These are phyloP conservation scores for Ananas comosus DNA, from an alignment of 176 grass and related monocot genomes.

Conservation along the genomic window DNA sequence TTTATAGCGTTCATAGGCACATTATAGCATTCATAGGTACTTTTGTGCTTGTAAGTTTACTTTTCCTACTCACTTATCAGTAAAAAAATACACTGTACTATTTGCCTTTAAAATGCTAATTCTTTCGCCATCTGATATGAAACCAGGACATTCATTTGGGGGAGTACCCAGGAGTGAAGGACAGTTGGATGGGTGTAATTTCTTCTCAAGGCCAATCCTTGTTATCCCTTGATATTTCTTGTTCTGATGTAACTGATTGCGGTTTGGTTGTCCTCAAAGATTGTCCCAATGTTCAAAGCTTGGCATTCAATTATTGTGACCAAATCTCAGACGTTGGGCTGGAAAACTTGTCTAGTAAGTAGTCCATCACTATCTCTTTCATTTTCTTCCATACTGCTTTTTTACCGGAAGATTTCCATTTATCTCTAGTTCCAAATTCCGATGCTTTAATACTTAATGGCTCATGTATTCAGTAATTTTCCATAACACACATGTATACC, in stretches of 20 bases:
- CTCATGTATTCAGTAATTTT: no score
- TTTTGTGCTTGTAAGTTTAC: no score
- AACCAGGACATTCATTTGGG: conserved; percentile 77
- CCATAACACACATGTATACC: no score
- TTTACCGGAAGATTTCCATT: neutral
- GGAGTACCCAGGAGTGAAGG: conserved; percentile 86
- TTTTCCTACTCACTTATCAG: no score
- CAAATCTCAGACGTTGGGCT: conserved; percentile 71
- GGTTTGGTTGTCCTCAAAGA: conserved; percentile 66
- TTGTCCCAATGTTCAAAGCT: conserved; percentile 60
- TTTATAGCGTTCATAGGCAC: no score
- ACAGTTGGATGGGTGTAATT: conserved; percentile 79
- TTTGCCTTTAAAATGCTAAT: no score
- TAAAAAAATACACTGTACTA: no score
- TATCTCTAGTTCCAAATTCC: neutral
- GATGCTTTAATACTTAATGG: no score
- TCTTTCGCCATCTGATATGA: neutral
- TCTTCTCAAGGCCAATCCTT: conserved; percentile 86
- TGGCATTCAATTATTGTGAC: conserved; percentile 88
- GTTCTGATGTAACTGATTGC: conserved; percentile 77
- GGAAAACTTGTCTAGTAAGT: conserved; percentile 57
- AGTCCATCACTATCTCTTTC: neutral
- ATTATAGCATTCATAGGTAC: no score
- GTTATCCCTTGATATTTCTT: conserved; percentile 86
- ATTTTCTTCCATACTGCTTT: neutral